Evolutionary conservation across 371 early-diverging fungal species (phyloP).

Genomic region (Apophysomyces ossiformis): DNA sequence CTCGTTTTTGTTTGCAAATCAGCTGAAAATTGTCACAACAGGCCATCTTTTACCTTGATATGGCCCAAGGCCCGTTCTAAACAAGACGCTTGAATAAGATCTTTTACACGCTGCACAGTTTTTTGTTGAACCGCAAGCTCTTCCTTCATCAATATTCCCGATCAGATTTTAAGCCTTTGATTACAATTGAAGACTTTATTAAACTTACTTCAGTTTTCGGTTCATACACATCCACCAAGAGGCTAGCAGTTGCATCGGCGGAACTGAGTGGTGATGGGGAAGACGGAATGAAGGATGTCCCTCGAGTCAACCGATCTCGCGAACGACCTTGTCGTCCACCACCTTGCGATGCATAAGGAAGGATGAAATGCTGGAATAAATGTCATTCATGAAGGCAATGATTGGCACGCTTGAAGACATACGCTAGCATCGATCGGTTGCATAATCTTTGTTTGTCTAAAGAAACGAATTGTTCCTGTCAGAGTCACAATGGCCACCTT

Average conservation of each 20-base stretch:
- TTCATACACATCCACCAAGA: conserved; percentile 37
- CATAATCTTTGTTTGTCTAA: conserved; percentile 1
- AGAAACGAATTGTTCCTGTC: not conserved
- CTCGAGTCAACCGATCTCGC: not conserved
- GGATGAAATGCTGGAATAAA: not conserved
- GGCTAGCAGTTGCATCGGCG: conserved; percentile 9
- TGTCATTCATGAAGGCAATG: not conserved
- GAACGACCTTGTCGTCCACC: not conserved
- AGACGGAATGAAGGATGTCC: not conserved
- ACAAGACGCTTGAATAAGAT: conserved; percentile 22
- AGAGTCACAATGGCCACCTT: not conserved
- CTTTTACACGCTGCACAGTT: conserved; percentile 26
- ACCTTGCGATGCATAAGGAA: conserved; percentile 1
- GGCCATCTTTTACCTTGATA: conserved; percentile 9
- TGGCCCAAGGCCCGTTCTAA: not conserved
- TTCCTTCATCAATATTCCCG: not conserved
- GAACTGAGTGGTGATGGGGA: too few species aligned
- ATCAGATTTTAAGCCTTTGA: not conserved
- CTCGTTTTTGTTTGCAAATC: conserved; percentile 10
- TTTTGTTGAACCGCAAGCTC: conserved; percentile 25
- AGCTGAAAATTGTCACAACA: not conserved
- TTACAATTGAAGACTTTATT: not conserved
- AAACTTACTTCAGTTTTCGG: conserved; percentile 29
- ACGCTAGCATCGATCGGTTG: conserved; percentile 2
- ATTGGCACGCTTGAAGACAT: not conserved